These are phyloP conservation scores for Albifimbria verrucaria DNA, from an alignment of 2,329 filamentous ascomycete species.

Conservation along the genomic window DNA sequence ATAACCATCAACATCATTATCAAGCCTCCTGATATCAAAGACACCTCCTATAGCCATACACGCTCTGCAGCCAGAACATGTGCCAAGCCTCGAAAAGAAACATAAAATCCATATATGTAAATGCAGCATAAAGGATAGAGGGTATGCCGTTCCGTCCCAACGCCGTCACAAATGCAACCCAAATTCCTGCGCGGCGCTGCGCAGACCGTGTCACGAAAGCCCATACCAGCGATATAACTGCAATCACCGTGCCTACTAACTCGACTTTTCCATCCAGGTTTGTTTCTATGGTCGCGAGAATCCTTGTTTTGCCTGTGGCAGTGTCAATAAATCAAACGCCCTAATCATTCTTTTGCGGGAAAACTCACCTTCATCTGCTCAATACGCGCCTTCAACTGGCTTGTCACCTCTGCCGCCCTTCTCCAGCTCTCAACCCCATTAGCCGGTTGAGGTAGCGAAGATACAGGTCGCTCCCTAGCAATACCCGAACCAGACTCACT, in stretches of 20 bases:
- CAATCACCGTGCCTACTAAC: not conserved
- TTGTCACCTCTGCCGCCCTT: conserved; percentile 93
- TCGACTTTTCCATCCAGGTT: no score
- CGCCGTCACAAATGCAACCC: not conserved
- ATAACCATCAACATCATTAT: not conserved
- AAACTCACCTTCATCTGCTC: conserved; percentile 92
- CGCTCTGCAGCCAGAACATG: no score
- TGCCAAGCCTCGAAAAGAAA: not conserved
- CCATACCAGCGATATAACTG: not conserved
- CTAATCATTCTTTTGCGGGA: no score
- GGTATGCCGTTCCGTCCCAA: conserved; percentile 1
- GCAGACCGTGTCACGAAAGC: not conserved
- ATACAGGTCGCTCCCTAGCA: conserved; percentile 29
- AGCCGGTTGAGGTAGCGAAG: conserved; percentile 31
- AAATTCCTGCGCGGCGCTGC: not conserved
- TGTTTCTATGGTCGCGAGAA: conserved; percentile 45
- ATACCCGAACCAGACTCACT: conserved; percentile 24
- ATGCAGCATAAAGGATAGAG: conserved; percentile 1
- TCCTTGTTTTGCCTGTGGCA: conserved; percentile 45
- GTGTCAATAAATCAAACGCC: conserved; percentile 6
- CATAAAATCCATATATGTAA: not conserved
- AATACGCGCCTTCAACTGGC: conserved; percentile 93
- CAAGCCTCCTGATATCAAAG: not conserved
- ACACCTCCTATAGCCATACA: no score
- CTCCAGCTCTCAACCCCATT: conserved; percentile 80